These are phyloP conservation scores for Vicia villosa DNA, from an alignment of 306 rosid genomes.

Conservation along the genomic window DNA sequence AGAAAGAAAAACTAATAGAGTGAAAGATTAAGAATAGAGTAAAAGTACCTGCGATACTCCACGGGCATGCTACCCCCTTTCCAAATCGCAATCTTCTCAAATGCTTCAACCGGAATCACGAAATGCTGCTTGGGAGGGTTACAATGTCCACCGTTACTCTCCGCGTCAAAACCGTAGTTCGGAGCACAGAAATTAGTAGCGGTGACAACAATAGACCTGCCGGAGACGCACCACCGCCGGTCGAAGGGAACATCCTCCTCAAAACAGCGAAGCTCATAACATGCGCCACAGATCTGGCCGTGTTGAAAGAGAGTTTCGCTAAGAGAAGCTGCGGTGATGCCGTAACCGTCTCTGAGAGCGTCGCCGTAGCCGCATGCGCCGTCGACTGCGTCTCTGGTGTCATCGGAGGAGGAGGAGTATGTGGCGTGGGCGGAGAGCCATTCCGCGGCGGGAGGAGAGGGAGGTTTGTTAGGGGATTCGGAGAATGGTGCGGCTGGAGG, in stretches of 20 bases:
- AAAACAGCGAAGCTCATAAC: conserved; percentile 71
- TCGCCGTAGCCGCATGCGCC: conserved; percentile 93
- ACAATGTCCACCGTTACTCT: conserved; percentile 69
- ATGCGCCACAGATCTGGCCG: conserved; percentile 99
- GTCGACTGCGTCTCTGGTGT: conserved; percentile 48
- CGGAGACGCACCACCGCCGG: conserved; percentile 82
- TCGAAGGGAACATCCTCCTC: conserved; percentile 53
- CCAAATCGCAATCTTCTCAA: conserved; percentile 95
- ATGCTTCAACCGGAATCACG: conserved; percentile 77
- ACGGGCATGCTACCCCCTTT: conserved; percentile 86
- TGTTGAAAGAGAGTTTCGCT: conserved; percentile 68
- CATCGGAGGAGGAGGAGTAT: conserved; percentile 66
- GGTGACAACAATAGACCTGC: conserved; percentile 62
- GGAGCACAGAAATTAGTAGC: conserved; percentile 89
- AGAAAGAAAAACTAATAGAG: neutral
- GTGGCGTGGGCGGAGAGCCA: conserved; percentile 88
- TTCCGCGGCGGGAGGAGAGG: conserved; percentile 44
- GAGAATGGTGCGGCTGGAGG: conserved; percentile 40
- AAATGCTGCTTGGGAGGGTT: conserved; percentile 88
- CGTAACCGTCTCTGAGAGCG: conserved; percentile 53
- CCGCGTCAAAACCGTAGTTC: conserved; percentile 72
- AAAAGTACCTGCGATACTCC: conserved; percentile 82
- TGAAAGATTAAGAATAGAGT: neutral
- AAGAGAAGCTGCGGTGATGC: conserved; percentile 62
- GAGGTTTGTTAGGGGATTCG: neutral